Base-by-base conservation (phyloP, 2,329 filamentous ascomycete species). In the Epichloe aotearoae region DNA sequence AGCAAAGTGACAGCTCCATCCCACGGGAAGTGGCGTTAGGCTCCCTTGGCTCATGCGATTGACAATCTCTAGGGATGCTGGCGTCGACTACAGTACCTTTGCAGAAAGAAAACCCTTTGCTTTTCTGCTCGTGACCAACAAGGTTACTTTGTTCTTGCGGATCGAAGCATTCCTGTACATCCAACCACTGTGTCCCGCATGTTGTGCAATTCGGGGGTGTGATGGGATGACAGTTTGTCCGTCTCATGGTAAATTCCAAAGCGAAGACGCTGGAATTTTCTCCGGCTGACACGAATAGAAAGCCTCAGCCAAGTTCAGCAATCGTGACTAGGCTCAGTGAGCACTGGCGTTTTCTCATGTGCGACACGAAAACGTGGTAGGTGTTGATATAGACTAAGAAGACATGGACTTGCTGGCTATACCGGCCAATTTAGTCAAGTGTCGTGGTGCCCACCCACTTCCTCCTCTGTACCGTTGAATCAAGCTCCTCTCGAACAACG, bases 1-100 rank as follows among this genome's bases (percentile, higher is more conserved):
- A 54, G 52, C 44, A 54, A 54, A 50, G 39, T 46, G 37, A 36
- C 44, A 46, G 42, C 42, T 44, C 19, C 33, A n/a, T 15, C 34
- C 42, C 46, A 51, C 36, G 42, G 39, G 30, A 43, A 36, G 46
- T 36, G 36, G 26, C 50, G 46, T 36, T 41, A 49, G 39, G 26
- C 42, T 30, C 42, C 40, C 26, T 47, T 36, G 41, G 15, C 30
- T 45, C 34, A 39, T 34, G 42, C 26, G 38, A 20, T 20, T 33
- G 34, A 17, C 20, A 40, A 39, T 39, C 20, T n/a, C 34, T 40
- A 23, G 34, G 47, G 33, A 45, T 42, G 20, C 26, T 23, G 30
- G 19, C 14, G 30, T 36, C 14, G 39, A 19, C 10, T 49, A 15
- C 41, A 26, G 17, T 39, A 11, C 39, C 20, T 47, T 14, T 36